Base-by-base conservation (phyloP, 768 basidiomycete genomes). In the Mycena epipterygia region DNA sequence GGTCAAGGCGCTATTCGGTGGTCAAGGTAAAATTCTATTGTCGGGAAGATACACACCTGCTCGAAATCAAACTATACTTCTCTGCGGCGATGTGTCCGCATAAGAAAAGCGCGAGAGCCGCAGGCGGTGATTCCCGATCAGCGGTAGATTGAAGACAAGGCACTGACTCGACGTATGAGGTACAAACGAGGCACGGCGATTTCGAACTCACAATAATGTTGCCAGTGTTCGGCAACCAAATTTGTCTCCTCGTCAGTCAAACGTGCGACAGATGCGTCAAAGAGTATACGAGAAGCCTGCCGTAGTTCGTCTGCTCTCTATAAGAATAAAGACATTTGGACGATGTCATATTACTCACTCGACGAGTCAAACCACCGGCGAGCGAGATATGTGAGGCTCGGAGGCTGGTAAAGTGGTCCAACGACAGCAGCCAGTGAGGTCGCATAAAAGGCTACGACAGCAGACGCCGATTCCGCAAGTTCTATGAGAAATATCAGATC, bases 71-170 rank as follows among this genome's bases (percentile, higher is more conserved):
- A 67, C 87, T 90, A 75, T 93, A 94, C 74, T 93, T 93, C 75
- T 95, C 93, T 32, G 91, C 83, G 5, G 96, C 94, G 64, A 97
- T 87, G 71, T 91, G 91, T 0, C 96, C 96, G 44, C 95, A 91
- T 29, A 98, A 82, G 59, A 94, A 91, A 5, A 98, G 81, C 0
- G 95, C 91, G 29, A 92, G 82, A 2, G 93, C 93, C 0, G 92
- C 87, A 12, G 80, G 85, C 1, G 83, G 78, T 0, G 87, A 86
- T 72, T 93, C 89, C 63, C 86, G 89, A 52, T 92, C 87, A 0
- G 86, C 86, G 42, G 89, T 84, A 1, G 90, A 87, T 74, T 90
- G 91, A 48, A 90, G 78, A 58, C 84, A 87, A 3, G 91, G 91
- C 7, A 92, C 91, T 94, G 68, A 3, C 49, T 48, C 35, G 44